A percentile compares a stretch with the other conserved stretches of the same genome.
These are phyloP conservation scores for Cordyceps javanica DNA, from an alignment of 2,329 filamentous ascomycete species.

Conservation along the genomic window DNA sequence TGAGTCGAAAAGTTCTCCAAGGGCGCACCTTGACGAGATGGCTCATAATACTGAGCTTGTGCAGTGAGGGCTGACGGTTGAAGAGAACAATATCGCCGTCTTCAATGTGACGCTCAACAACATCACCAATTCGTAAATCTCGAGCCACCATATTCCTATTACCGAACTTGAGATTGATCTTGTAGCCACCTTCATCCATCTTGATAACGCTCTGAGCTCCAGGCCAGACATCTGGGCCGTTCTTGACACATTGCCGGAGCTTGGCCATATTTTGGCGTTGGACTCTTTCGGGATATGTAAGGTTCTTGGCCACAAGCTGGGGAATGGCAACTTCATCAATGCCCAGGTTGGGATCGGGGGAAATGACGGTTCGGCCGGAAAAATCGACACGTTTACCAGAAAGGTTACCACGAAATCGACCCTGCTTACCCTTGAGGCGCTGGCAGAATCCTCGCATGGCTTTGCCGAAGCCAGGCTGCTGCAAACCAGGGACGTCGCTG, in stretches of 20 bases:
- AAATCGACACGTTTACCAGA: slow-evolving; percentile 99
- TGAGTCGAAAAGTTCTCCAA: slow-evolving; percentile 92
- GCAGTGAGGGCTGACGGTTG: slow-evolving; percentile 93
- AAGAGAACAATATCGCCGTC: slow-evolving; percentile 95
- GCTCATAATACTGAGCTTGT: slow-evolving; percentile 97
- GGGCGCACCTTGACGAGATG: slow-evolving; percentile 90
- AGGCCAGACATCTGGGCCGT: slow-evolving; percentile 74
- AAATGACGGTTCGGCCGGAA: slow-evolving; percentile 95
- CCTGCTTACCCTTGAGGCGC: slow-evolving; percentile 92
- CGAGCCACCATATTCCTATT: slow-evolving; percentile 66
- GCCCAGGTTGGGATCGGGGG: slow-evolving; percentile 87
- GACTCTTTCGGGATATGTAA: slow-evolving; percentile 90
- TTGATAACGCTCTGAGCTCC: slow-evolving; percentile 81
- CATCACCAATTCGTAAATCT: slow-evolving; percentile 72
- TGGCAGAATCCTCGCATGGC: slow-evolving; percentile 91
- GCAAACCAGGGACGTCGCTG: slow-evolving; percentile 88
- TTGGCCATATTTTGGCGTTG: slow-evolving; percentile 82
- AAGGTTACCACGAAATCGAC: slow-evolving; percentile 91
- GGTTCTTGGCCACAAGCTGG: slow-evolving; percentile 83
- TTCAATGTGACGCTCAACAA: slow-evolving; percentile 90
- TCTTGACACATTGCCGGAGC: slow-evolving; percentile 64
- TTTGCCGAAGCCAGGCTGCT: slow-evolving; percentile 81
- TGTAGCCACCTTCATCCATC: slow-evolving; percentile 60
- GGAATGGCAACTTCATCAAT: slow-evolving; percentile 94
- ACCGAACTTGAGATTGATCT: slow-evolving; percentile 69